Evolutionary conservation across 805 yeast species (phyloP).

Genomic region (Saturnispora galanensis): DNA sequence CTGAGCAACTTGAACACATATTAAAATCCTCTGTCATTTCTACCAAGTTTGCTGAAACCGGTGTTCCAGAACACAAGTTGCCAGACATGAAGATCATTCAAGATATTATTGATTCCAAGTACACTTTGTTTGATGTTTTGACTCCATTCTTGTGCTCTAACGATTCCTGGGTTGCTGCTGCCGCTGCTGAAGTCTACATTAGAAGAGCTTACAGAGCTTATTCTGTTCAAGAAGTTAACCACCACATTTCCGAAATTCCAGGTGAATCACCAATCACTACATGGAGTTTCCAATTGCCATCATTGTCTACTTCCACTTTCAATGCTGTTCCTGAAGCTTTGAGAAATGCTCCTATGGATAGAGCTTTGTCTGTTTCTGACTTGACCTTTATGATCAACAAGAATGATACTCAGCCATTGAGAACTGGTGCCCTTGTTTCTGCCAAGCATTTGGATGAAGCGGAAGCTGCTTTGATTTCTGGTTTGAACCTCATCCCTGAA

Average conservation of each 20-base stretch:
- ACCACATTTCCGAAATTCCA: constrained; percentile 39
- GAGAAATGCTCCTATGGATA: constrained; percentile 38
- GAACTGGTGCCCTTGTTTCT: constrained; percentile 81
- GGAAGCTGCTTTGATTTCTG: constrained; percentile 71
- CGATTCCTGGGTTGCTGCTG: constrained; percentile 85
- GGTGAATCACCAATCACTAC: constrained; percentile 59
- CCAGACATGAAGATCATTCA: constrained; percentile 75
- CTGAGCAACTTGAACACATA: constrained; percentile 95
- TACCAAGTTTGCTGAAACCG: constrained; percentile 76
- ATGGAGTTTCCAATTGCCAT: constrained; percentile 84
- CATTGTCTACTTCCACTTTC: constrained; percentile 60
- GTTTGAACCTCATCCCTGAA: constrained; percentile 57
- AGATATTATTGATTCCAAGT: constrained; percentile 93
- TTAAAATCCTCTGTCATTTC: constrained; percentile 85
- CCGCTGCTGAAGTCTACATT: constrained; percentile 94
- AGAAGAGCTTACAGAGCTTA: constrained; percentile 97
- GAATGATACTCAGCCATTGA: constrained; percentile 54
- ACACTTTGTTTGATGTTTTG: constrained; percentile 91
- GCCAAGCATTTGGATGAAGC: constrained; percentile 79
- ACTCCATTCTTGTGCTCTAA: constrained; percentile 77
- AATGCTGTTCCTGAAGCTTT: constrained; percentile 49
- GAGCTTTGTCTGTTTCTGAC: constrained; percentile 91
- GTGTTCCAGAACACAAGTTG: constrained; percentile 58
- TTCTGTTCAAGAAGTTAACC: constrained; percentile 67
- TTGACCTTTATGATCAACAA: constrained; percentile 73